Base-by-base conservation (phyloP, 176 grass and related monocot species). In the Otatea glauca region DNA sequence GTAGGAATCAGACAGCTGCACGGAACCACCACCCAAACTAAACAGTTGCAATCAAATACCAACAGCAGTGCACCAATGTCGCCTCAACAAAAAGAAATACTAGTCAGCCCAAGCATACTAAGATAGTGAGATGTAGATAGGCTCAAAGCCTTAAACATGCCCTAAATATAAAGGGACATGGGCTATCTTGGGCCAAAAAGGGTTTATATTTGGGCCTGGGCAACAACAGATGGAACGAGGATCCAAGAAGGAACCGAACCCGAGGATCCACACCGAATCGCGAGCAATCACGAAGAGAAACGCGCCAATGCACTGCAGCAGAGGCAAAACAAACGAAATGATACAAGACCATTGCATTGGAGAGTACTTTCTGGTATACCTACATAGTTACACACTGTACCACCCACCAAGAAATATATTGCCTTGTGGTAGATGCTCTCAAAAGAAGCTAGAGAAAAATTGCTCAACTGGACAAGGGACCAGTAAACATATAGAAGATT, bases 351-450 rank as follows among this genome's bases (percentile, higher is more conserved):
- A 66, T 62, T 79, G 82, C 63, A 81, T 82, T 61, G 18, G 59
- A 68, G 24, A 9, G 50, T 59, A 78, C 72, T 51, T 68, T 68
- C 70, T 16, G 68, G 41, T 79, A 90, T 83, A 79, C 84, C 79
- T 83, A 73, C 17, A 61, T 77, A 34, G 51, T 80, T 85, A 89
- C 72, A 90, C 41, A 59, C 72, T 78, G 73, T 90, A 83, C 51
- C 49, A 68, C 34, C 72, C 74, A 64, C 82, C 61, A 56, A 43
- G 47, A 76, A 34, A 76, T 20, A 76, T 56, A 84, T 44, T 63
- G n/a, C 82, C 68, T 0, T 12, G 23, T 58, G 62, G 72, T 84
- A 12, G 32, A 84, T 54, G 64, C 83, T 82, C 37, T 56, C 48
- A 61, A 63, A 41, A 34, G 48, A 86, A 49, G 47, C 39, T 69